Percentiles rank a stretch among this genome's conserved stretches.
Evolutionary conservation across 371 early-diverging fungal species (phyloP).

Genomic region (Circinella minor): DNA sequence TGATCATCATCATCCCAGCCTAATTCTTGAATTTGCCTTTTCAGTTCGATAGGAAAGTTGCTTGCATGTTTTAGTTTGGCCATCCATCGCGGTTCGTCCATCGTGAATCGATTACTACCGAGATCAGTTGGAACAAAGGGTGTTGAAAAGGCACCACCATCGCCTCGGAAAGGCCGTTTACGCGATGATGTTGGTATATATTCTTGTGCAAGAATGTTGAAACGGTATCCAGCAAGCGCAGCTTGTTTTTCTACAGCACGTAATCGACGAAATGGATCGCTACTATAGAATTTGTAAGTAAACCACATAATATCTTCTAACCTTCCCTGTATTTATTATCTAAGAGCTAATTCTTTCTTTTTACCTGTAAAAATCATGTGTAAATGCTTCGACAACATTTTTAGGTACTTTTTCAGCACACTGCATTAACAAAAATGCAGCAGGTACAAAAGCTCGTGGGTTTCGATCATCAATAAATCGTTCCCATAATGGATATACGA

Average conservation of each 20-base stretch:
- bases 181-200: conserved; percentile 56
- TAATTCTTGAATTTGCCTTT: conserved; percentile 62
- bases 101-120: conserved; percentile 62
- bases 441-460: conserved; percentile 52
- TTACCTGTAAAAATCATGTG: conserved; percentile 55
- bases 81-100: conserved; percentile 68
- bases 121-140: conserved; percentile 67
- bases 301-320: neutral
- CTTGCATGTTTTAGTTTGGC: conserved; percentile 59
- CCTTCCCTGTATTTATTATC: neutral
- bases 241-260: conserved; percentile 51
- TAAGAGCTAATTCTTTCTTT: neutral
- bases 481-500: conserved; percentile 60
- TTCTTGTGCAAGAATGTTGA: conserved; percentile 57
- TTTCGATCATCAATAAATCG: conserved; percentile 52
- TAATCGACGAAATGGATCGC: conserved; percentile 51
- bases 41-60: conserved; percentile 63
- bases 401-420: conserved; percentile 67
- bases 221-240: conserved; percentile 55
- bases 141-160: conserved; percentile 55
- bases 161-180: conserved; percentile 61
- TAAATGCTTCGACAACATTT: conserved; percentile 41
- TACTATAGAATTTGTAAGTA: conserved; percentile 33
- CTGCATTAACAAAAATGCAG: conserved; percentile 65
- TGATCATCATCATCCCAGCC: conserved; percentile 69